Percentiles rank a stretch among this genome's conserved stretches.
Conservation (phyloP, 305 asterid species). For the Solanum chacoense region DNA sequence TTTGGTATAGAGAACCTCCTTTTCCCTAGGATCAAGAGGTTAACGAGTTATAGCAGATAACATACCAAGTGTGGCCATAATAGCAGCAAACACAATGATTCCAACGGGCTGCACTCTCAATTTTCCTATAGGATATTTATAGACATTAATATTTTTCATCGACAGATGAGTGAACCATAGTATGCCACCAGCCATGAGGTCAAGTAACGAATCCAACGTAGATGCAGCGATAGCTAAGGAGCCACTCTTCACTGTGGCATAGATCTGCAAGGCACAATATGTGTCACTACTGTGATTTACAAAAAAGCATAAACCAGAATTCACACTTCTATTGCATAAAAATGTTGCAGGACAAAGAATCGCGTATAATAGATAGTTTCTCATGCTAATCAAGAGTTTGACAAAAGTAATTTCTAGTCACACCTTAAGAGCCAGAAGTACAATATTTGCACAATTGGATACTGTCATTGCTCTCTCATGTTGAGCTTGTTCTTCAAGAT, state of each 20-base stretch:
- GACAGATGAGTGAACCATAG: constrained; percentile 74
- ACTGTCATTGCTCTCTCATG: constrained; percentile 82
- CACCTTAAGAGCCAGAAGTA: constrained; percentile 74
- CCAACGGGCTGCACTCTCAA: constrained; percentile 89
- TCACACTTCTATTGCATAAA: background rate
- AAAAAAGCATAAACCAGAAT: background rate
- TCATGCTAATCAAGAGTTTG: background rate
- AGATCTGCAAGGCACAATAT: constrained; percentile 26
- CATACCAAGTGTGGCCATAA: constrained; percentile 85
- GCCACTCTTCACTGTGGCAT: constrained; percentile 61
- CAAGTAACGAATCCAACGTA: constrained; percentile 74
- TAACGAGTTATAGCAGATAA: background rate
- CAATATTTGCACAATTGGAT: constrained; percentile 61
- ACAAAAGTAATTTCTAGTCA: constrained; percentile 1
- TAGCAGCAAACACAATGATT: constrained; percentile 66
- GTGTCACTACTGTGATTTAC: background rate
- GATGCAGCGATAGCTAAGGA: constrained; percentile 84
- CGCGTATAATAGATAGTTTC: background rate
- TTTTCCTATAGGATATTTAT: constrained; percentile 79
- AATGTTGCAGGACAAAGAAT: background rate
- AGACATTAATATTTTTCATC: constrained; percentile 58
- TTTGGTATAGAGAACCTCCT: background rate
- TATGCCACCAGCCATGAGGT: constrained; percentile 82
- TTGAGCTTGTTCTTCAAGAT: constrained; percentile 48
- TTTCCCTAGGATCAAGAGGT: background rate